These are phyloP conservation scores for Trichoderma virens DNA, from an alignment of 495 filamentous ascomycete species.

Conservation along the genomic window DNA sequence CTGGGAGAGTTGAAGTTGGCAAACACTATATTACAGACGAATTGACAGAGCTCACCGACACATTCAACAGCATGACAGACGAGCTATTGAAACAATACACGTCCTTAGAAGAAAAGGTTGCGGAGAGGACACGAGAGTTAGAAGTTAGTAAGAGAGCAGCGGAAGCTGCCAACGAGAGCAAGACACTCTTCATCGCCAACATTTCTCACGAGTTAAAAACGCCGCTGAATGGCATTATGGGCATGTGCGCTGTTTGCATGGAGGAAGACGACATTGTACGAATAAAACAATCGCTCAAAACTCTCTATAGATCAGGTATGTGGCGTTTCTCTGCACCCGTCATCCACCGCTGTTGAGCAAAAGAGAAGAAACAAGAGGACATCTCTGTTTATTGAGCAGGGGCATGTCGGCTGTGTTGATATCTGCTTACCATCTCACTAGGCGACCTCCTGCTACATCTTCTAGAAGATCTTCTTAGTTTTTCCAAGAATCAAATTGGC, in stretches of 20 bases:
- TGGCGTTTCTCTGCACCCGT: not conserved
- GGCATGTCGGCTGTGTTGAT: not conserved
- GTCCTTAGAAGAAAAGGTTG: conserved; percentile 74
- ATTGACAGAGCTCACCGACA: conserved; percentile 74
- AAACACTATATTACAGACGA: conserved; percentile 77
- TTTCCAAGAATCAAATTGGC: conserved; percentile 90
- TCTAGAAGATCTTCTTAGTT: conserved; percentile 84
- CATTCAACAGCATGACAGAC: conserved; percentile 92
- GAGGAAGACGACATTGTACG: conserved; percentile 69
- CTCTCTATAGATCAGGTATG: conserved; percentile 72
- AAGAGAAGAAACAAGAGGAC: no score
- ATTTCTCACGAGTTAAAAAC: conserved; percentile 94
- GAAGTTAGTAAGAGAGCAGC: conserved; percentile 86
- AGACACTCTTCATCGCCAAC: conserved; percentile 92
- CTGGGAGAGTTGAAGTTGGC: conserved; percentile 66
- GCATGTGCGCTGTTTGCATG: conserved; percentile 90
- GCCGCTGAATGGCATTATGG: conserved; percentile 85
- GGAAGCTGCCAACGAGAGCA: conserved; percentile 87
- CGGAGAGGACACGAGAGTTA: conserved; percentile 71
- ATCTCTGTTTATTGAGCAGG: no score
- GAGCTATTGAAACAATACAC: conserved; percentile 81
- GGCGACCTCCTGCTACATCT: conserved; percentile 77
- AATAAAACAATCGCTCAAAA: conserved; percentile 73
- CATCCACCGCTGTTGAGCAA: no score
- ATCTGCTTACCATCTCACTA: conserved; percentile 10